Percentiles rank a stretch among this genome's conserved stretches.
Evolutionary conservation across 306 rosid species (phyloP).

Genomic region (Quercus glauca): DNA sequence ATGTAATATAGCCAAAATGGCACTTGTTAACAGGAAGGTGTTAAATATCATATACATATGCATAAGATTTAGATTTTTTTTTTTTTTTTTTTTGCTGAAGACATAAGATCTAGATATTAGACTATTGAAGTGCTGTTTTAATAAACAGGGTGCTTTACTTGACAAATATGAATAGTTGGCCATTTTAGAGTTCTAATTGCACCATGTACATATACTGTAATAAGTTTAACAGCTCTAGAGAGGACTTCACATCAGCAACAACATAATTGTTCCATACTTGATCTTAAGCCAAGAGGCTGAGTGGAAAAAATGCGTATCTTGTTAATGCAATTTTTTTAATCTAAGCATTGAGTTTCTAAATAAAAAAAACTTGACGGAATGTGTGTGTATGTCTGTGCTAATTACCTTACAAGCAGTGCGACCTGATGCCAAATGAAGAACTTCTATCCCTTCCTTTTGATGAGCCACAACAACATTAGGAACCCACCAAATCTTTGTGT

Average conservation of each 20-base stretch:
- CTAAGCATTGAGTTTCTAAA: constrained; percentile 9
- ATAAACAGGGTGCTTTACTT: not conserved
- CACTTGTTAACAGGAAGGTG: not conserved
- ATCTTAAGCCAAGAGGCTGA: not conserved
- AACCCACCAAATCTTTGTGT: constrained; percentile 99
- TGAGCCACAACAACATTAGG: constrained; percentile 97
- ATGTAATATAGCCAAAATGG: constrained; percentile 1
- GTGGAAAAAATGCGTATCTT: not conserved
- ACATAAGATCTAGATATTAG: not conserved
- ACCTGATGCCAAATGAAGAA: constrained; percentile 90
- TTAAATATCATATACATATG: constrained; percentile 5
- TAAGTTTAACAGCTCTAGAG: not conserved
- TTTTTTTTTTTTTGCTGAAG: no score
- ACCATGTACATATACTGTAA: not conserved
- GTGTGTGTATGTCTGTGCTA: not conserved
- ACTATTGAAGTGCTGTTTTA: not conserved
- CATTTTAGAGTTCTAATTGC: not conserved
- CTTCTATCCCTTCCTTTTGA: constrained; percentile 96
- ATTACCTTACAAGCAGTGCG: constrained; percentile 91
- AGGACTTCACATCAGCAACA: not conserved
- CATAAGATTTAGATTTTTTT: not conserved
- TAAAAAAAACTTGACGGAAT: not conserved
- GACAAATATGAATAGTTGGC: not conserved
- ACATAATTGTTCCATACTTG: not conserved
- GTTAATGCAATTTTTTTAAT: constrained; percentile 16